A percentile compares a stretch with the other conserved stretches of the same genome.
Conservation (phyloP, 75 land plant genomes). For the Selaginella tamariscina region DNA sequence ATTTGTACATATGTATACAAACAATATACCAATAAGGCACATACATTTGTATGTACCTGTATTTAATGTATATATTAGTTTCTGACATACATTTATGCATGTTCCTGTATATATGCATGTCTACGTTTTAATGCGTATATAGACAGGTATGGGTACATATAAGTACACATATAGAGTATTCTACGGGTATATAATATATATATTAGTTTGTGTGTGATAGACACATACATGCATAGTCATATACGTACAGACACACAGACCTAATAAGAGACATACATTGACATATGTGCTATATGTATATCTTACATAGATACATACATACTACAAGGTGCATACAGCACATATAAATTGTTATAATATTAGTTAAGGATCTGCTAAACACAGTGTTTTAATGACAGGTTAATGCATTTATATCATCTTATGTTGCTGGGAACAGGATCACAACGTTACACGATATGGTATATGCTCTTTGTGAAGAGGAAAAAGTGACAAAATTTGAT, state of each 20-base stretch:
- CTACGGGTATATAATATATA: too few relatives aligned
- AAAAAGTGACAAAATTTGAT: constrained; percentile 59
- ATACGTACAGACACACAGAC: too few relatives aligned
- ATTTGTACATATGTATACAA: background rate
- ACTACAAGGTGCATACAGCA: background rate
- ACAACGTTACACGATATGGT: constrained; percentile 61
- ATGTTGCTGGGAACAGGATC: constrained; percentile 48
- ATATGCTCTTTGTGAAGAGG: constrained; percentile 43
- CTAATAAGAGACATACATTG: too few relatives aligned
- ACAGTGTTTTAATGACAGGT: too few relatives aligned
- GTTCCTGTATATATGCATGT: background rate
- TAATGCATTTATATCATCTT: constrained; percentile 62
- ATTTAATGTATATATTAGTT: background rate
- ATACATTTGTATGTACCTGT: background rate
- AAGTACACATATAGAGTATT: too few relatives aligned
- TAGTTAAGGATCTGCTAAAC: too few relatives aligned
- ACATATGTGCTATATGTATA: too few relatives aligned
- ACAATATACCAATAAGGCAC: background rate
- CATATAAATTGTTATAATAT: background rate
- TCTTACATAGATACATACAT: background rate
- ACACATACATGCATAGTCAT: too few relatives aligned
- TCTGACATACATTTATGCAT: background rate
- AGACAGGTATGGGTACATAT: background rate
- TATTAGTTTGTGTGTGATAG: too few relatives aligned
- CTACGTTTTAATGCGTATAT: constrained; percentile 5